Base-by-base conservation (phyloP, 768 basidiomycete genomes). In the Phaeotremella fagi region DNA sequence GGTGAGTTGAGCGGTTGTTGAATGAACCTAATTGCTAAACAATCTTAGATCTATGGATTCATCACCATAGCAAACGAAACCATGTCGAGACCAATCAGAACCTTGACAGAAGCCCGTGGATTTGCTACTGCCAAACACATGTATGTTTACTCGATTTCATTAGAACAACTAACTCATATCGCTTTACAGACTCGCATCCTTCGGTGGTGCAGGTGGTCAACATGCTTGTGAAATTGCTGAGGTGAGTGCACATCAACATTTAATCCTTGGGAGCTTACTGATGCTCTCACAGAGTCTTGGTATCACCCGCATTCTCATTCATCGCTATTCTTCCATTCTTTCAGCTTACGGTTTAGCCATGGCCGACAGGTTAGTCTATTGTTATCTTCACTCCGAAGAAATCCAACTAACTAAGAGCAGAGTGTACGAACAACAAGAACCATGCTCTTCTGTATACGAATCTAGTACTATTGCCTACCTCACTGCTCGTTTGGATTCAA, bases 51-150 rank as follows among this genome's bases (percentile, higher is more conserved):
- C 27, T 59, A 53, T 28, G 60, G 90, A 2, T 95, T 92, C 75
- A 87, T 97, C 76, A 90, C 90, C 66, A 90, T 95, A n/a, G 91
- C 92, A n/a, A 97, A 97, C 63, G 92, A 97, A 77, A 90, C 89
- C 0, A 97, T 97, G 91, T 87, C 85, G 59, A 78, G 92, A 43
- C 92, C 92, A 6, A 94, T 97, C 52, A 83, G 92, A 2, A 84
- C 92, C 1, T 73, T 94, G 60, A 95, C 91, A 0, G 91, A 95
- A 72, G 88, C 90, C 1, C 79, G 87, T 38, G 91, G 91, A 23
- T 82, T 88, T 72, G 85, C 88, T 2, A 87, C 87, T 0, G 80
- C 82, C 1, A 84, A 83, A 60, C 91, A 95, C 66, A 76, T 81
- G 81, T 82, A 62, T 57, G 46, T 27, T 48, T 45, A 14, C n/a